Evolutionary conservation across 2,329 filamentous ascomycete genomes (phyloP).

Genomic region (Apiospora aurea): DNA sequence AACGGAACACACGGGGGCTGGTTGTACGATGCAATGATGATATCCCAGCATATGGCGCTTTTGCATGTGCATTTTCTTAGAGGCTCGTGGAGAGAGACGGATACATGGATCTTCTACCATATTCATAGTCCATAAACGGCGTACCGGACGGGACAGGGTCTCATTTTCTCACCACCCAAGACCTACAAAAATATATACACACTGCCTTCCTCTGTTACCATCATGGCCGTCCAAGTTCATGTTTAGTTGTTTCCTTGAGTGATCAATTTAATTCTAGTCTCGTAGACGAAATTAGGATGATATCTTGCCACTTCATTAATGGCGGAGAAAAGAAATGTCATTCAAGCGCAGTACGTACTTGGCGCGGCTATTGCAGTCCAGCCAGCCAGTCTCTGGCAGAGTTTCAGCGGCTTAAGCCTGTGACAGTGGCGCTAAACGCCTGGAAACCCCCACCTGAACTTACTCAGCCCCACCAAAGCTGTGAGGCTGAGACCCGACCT

Average conservation of each 20-base stretch:
- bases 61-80: conserved; percentile 22
- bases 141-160: conserved; percentile 6
- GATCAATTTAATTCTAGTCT: neutral
- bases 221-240: neutral
- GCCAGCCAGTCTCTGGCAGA: neutral
- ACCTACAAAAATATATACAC: conserved; percentile 3
- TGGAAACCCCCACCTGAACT: neutral
- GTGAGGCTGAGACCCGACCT: neutral
- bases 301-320: neutral
- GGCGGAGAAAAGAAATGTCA: neutral
- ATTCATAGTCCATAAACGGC: conserved; percentile 7
- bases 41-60: conserved; percentile 18
- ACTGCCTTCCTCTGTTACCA: neutral
- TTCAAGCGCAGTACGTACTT: neutral
- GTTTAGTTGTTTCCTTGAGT: neutral
- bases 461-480: neutral
- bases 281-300: neutral
- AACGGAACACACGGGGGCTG: conserved; percentile 8
- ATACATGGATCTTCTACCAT: conserved; percentile 10
- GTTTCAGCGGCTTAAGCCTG: neutral
- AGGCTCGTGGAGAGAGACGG: neutral
- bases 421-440: neutral
- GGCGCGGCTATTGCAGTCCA: too few species aligned
- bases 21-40: conserved; percentile 15
- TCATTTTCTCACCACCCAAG: conserved; percentile 5